Evolutionary conservation across 106 monocot species (phyloP), one percentile per base, ranked within the genome.

Genomic region (Phalaenopsis aphrodite): DNA sequence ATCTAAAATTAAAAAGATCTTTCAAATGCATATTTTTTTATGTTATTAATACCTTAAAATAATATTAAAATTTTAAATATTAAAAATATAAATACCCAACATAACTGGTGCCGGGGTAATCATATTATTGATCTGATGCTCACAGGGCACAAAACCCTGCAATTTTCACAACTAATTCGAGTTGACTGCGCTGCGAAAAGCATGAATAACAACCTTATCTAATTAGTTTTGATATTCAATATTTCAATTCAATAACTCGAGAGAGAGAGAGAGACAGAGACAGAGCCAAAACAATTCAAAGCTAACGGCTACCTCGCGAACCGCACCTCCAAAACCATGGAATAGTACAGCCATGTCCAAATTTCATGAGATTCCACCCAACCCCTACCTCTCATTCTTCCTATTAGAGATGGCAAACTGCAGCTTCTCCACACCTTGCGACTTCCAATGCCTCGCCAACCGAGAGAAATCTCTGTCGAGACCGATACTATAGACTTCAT

Each of bases 401-500:
- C 11, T 3, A 72, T 3, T 11, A 42, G 11, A 42, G 30, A 30
- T 30, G 30, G 30, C 30, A 39, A 72, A 3, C 17, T 2, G 10
- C 11, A 42, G 7, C 15, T 8, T 3, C 42, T 18, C 42, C 42
- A 42, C 1, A 39, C 11, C 39, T 3, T 39, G 9, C 69, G 69
- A 12, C 19, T 55, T 57, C 38, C 78, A 78, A 77, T 78, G 78
- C 78, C 78, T 58, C 78, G 57, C 78, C 56, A 38, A 39, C 56
- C 57, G 57, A 57, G 57, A n/a, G 57, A 56, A 57, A 41, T 78
- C 57, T 42, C 41, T 39, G 4, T 38, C 56, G 83, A 80, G 15
- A n/a, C 72, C 9, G 79, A 84, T 56, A 17, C 42, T 10, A 76
- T 78, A 17, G 87, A 89, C 49, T 89, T 92, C 14, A 80, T 82